Conservation (phyloP, 208 protist species). For the Ichthyophonus hoferi region DNA sequence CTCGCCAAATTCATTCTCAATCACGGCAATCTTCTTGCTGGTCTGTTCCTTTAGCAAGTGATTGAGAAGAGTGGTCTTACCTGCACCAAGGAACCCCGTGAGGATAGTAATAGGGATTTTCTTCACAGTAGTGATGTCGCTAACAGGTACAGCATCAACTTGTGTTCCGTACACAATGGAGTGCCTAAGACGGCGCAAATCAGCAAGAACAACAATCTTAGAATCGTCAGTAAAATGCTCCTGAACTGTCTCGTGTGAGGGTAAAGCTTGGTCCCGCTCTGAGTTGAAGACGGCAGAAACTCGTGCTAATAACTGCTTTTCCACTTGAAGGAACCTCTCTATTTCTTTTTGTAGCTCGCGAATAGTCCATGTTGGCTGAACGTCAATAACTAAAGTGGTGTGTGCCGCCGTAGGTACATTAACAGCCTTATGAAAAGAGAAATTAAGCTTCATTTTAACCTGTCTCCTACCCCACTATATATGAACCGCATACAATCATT, state of each 20-base stretch:
- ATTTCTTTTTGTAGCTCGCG: not conserved
- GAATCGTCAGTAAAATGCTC: not conserved
- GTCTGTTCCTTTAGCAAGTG: constrained; percentile 56
- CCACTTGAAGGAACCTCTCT: not conserved
- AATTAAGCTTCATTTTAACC: not conserved
- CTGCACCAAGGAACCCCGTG: constrained; percentile 38
- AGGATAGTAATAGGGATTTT: constrained; percentile 42
- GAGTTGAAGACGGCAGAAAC: not conserved
- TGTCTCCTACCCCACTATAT: no score
- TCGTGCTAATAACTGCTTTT: not conserved
- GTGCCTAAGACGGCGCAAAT: not conserved
- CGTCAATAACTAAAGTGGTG: not conserved
- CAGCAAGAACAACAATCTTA: not conserved
- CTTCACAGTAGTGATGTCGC: not conserved
- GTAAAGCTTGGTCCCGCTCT: not conserved
- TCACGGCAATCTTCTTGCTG: constrained; percentile 79
- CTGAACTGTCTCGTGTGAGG: not conserved
- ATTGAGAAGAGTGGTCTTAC: constrained; percentile 43
- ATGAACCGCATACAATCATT: no score
- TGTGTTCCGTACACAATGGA: not conserved
- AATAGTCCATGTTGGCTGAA: not conserved
- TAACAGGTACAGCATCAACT: not conserved
- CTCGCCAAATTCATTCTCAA: constrained; percentile 66
- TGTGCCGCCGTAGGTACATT: not conserved
- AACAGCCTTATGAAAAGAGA: not conserved